Evolutionary conservation across 192 early-diverging fungal genomes (phyloP).

Genomic region (Dissophora globulifera): DNA sequence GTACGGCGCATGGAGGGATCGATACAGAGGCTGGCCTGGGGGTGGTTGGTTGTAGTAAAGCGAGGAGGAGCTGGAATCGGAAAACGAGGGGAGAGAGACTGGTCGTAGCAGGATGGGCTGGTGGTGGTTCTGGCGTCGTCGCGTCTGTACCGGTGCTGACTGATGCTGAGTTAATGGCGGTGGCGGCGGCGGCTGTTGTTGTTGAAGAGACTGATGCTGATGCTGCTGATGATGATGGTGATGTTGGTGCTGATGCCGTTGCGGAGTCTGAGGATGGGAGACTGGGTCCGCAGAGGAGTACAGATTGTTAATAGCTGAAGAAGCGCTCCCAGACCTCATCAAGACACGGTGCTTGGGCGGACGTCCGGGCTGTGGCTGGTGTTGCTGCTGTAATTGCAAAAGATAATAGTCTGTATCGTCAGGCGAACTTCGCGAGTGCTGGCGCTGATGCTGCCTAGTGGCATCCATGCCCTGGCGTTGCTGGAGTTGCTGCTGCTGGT

Average conservation of each 20-base stretch:
- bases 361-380: conserved; percentile 12
- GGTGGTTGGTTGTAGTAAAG: conserved; percentile 21
- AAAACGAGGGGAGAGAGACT: conserved; percentile 13
- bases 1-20: conserved; percentile 34
- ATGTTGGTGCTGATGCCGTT: no score
- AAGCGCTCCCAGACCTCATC: conserved; percentile 25
- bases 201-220: background rate
- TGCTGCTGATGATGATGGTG: background rate
- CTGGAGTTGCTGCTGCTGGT: no score
- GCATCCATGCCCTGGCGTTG: no score
- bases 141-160: background rate
- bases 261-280: background rate
- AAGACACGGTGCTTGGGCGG: conserved; percentile 33
- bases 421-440: background rate
- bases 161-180: background rate
- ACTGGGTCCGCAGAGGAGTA: background rate
- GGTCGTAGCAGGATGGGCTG: conserved; percentile 28
- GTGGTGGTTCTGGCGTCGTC: conserved; percentile 24
- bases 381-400: background rate
- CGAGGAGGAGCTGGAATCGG: conserved; percentile 2
- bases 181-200: background rate
- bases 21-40: conserved; percentile 42
- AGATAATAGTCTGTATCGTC: no score
- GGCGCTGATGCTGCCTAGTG: background rate
- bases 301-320: background rate